Base-by-base conservation (phyloP, 164 flowering plant genomes). In the Chimonanthus praecox region DNA sequence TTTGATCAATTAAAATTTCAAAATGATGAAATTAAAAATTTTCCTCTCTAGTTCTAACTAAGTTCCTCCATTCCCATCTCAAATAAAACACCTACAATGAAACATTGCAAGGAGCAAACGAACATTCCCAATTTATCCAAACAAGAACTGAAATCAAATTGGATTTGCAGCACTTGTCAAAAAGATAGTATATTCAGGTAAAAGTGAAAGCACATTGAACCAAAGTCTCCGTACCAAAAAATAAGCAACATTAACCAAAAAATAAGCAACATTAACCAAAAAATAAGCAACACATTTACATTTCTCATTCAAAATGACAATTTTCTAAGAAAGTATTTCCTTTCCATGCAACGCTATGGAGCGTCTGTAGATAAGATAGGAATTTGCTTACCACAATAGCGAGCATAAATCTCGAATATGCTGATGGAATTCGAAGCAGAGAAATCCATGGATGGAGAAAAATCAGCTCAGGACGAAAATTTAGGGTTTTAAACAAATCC, bases 391-490 rank as follows among this genome's bases (percentile, higher is more conserved):
- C 80, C 80, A 63, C 73, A 78, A 48, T 70, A 78, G 47, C 64
- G 16, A 11, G 51, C 46, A 71, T 78, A 78, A 65, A 78, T 74
- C 64, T 74, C 72, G 64, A 71, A 71, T 64, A 78, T 73, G 47
- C 71, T 68, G 47, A 60, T 44, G 10, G 18, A 18, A 47, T 61
- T 71, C 44, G 67, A 71, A 16, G 45, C 54, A 46, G 49, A 58
- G 47, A 49, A 58, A 58, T 71, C 70, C 73, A 67, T 66, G n/a
- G n/a, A n/a, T n/a, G 5, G 21, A n/a, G 8, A 54, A n/a, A 54
- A 10, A 54, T 54, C 60, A 54, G 60, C 60, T 54, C 60, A 20
- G 13, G 6, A 13, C 43, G 11, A 68, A 3, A 68, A 68, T 7
- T 51, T 16, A 67, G 70, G 70, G 50, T 45, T 67, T 67, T 51